Base-by-base conservation (phyloP, 495 filamentous ascomycete genomes). In the Penicillium alfredii region DNA sequence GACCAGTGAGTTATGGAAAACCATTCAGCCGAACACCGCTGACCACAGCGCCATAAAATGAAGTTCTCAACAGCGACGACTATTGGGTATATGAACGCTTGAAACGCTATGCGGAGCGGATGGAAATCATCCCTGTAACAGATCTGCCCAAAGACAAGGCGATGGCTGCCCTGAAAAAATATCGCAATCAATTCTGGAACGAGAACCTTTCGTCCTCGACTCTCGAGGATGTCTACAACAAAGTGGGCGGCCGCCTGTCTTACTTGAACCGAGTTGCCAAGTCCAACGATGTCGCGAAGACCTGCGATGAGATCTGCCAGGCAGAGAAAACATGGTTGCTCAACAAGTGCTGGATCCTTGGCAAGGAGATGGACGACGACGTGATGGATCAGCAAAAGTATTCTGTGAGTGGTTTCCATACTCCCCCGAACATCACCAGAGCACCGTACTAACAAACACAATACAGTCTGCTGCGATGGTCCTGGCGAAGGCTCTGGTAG, bases 321-420 rank as follows among this genome's bases (percentile, higher is more conserved):
- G 77, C 72, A 14, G 92, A 98, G 58, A 92, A 87, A 61, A 86
- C 79, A 1, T 98, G 92, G 92, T 84, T 97, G 53, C 57, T 96
- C 28, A 96, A 94, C 62, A 80, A 93, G 45, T 95, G 88, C 60
- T 88, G 89, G 77, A 93, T 97, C 42, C 76, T 98, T 7, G 92
- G 92, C 10, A 66, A 58, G 26, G 85, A 86, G 44, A 96, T 96
- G 89, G 92, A 98, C 48, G 92, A 98, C 64, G 92, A 98, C 61
- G 92, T 96, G 24, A 97, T 98, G 92, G 88, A 97, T 53, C 82
- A 96, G 62, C 92, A 97, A 47, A 98, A 98, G 56, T 92, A 83
- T 64, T 82, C 90, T 19, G 82, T 87, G 61, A 59, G 80, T 69
- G 21, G 8, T 21, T 8, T 9, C n/a, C n/a, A n/a, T n/a, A n/a